Evolutionary conservation across 108 stramenopile species (phyloP).

Genomic region (Fragilaria radians): DNA sequence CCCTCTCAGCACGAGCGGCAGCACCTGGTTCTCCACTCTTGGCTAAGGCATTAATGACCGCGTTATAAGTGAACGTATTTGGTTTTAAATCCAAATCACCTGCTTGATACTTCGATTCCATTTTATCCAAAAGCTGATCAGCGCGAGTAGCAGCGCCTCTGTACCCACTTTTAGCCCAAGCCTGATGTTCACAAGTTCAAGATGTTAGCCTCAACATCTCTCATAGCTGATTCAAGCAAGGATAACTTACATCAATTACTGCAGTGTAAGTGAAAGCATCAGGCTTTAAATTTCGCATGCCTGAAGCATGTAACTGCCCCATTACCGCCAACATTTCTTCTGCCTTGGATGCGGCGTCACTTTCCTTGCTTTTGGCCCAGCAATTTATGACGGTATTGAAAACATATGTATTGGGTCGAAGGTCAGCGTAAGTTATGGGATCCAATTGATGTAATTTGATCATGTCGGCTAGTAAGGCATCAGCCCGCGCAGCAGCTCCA

Average conservation of each 20-base stretch:
- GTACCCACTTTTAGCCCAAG: conserved; percentile 67
- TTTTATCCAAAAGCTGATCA: conserved; percentile 75
- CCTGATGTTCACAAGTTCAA: conserved; percentile 12
- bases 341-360: conserved; percentile 73
- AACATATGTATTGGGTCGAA: neutral
- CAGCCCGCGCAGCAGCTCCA: conserved; percentile 72
- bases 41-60: conserved; percentile 80
- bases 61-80: conserved; percentile 73
- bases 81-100: conserved; percentile 75
- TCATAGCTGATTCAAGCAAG: neutral
- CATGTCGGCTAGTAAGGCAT: conserved; percentile 70
- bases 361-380: conserved; percentile 49
- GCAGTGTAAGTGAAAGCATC: conserved; percentile 84
- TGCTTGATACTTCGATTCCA: conserved; percentile 78
- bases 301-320: conserved; percentile 61
- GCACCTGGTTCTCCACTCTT: conserved; percentile 76
- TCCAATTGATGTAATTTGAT: conserved; percentile 69
- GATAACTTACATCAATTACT: conserved; percentile 46
- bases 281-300: conserved; percentile 74
- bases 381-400: conserved; percentile 43
- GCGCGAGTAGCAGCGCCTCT: conserved; percentile 77
- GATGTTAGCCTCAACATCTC: conserved; percentile 20
- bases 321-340: conserved; percentile 84
- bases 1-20: conserved; percentile 69
- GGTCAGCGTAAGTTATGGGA: conserved; percentile 21